Base-by-base conservation (phyloP, 1,139 yeast genomes). In the Suhomyces atakaporum region DNA sequence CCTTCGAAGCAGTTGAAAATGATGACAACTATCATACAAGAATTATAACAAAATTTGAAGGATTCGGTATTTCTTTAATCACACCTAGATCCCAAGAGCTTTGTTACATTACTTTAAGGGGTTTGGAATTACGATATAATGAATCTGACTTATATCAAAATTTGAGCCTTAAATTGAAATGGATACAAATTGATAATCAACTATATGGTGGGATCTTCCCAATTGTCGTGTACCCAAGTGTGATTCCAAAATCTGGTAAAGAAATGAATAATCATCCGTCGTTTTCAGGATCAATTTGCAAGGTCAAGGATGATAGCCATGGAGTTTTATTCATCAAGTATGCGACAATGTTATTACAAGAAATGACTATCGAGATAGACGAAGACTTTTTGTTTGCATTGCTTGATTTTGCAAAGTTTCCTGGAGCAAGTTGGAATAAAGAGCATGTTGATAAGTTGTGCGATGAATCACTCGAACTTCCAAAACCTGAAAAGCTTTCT, bases 131-230 rank as follows among this genome's bases (percentile, higher is more conserved):
- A 22, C 73, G 86, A 34, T 88, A 84, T 59, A 84, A 84, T 52
- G 92, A 87, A 46, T 85, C 96, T 0, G 95, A 88, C 32, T 61
- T 87, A 16, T 87, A 86, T 50, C 95, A 89, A 56, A 86, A 86
- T 18, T 54, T 85, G 36, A 81, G 94, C 46, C 66, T 84, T 60
- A 89, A 89, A 53, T 62, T 90, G 52, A 90, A 90, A 54, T 94
- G 98, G 98, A 68, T 92, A 27, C 99, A 94, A 58, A 73, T 90
- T 36, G 98, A 94, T 57, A 92, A 94, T 53, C 96, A 89, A 54
- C 63, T 92, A 27, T 87, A 81, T 57, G 96, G 96, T 1, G 87
- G 96, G 8, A 77, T 84, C 3, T 92, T 78, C 63, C 97, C 97
- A 5, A 92, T 90, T 39, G 70, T 92, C 14, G 52, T 92, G n/a